A percentile compares a stretch with the other conserved stretches of the same genome.
Conservation (phyloP, 2,329 filamentous ascomycete genomes). For the Cylindrodendrum hubeiense region DNA sequence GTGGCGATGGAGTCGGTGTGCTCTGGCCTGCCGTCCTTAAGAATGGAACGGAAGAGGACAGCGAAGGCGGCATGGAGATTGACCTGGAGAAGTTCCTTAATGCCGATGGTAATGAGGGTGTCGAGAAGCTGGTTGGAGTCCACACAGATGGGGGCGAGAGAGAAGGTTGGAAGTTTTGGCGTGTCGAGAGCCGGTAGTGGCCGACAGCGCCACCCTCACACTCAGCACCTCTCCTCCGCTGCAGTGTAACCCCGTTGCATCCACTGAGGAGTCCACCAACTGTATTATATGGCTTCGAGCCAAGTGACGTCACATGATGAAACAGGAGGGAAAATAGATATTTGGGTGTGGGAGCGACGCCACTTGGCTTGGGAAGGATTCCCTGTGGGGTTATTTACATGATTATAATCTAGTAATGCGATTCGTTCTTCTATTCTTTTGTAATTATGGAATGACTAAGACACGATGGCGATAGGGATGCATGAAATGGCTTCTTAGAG, state of each 20-base stretch:
- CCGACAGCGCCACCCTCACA: not conserved
- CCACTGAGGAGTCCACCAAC: conserved; percentile 20
- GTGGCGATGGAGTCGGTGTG: conserved; percentile 93
- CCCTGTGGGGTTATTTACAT: conserved; percentile 37
- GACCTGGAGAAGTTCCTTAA: conserved; percentile 86
- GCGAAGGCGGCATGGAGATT: conserved; percentile 90
- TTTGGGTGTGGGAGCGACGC: conserved; percentile 29
- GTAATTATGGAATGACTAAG: not conserved
- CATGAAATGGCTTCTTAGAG: not conserved
- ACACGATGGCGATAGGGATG: not conserved
- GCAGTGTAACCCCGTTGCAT: conserved; percentile 14
- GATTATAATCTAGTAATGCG: conserved; percentile 45
- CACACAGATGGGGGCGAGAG: conserved; percentile 74
- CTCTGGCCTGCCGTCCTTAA: conserved; percentile 92
- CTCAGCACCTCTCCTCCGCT: conserved; percentile 9
- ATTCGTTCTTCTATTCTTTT: conserved; percentile 31
- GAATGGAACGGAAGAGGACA: conserved; percentile 83
- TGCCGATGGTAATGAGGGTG: conserved; percentile 84
- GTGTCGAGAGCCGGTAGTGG: conserved; percentile 62
- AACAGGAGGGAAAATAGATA: conserved; percentile 26
- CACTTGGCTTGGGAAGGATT: conserved; percentile 35
- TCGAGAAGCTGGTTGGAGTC: conserved; percentile 89
- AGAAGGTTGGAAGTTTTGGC: conserved; percentile 91
- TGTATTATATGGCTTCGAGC: conserved; percentile 39
- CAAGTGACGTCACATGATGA: conserved; percentile 41